Conservation (phyloP, 345 rosid genomes). For the Noccaea bulbosa region DNA sequence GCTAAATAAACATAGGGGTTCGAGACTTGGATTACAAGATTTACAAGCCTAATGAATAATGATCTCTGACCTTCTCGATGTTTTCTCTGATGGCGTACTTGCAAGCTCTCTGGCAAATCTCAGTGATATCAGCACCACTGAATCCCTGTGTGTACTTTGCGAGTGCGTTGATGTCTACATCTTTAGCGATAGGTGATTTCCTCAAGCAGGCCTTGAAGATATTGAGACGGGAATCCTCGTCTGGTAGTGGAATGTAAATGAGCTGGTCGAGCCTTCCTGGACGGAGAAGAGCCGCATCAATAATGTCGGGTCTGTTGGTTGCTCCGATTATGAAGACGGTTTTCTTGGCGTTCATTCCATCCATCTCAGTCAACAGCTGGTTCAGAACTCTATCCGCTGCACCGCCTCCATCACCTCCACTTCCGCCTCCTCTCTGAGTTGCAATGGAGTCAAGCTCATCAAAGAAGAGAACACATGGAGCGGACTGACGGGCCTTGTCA, state of each 20-base stretch:
- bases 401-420: constrained; percentile 82
- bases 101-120: constrained; percentile 94
- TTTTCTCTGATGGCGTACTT: constrained; percentile 96
- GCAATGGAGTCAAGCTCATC: constrained; percentile 99
- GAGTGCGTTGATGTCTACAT: constrained; percentile 84
- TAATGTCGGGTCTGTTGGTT: constrained; percentile 94
- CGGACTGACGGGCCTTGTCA: constrained; percentile 97
- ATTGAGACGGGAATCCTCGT: constrained; percentile 87
- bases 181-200: constrained; percentile 91
- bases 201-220: constrained; percentile 89
- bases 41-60: not conserved
- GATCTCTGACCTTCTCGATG: constrained; percentile 70
- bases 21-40: not conserved
- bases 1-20: not conserved
- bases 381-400: constrained; percentile 98
- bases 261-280: constrained; percentile 98
- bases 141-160: constrained; percentile 97
- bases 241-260: constrained; percentile 96
- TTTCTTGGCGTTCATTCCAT: constrained; percentile 96
- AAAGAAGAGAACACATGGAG: constrained; percentile 95
- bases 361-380: constrained; percentile 98
- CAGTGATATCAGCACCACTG: constrained; percentile 98
- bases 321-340: constrained; percentile 97
- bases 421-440: constrained; percentile 96
- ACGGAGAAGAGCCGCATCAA: constrained; percentile 93